These are phyloP conservation scores for Cryptosporidium canis DNA, from an alignment of 169 alveolate species.

Conservation along the genomic window DNA sequence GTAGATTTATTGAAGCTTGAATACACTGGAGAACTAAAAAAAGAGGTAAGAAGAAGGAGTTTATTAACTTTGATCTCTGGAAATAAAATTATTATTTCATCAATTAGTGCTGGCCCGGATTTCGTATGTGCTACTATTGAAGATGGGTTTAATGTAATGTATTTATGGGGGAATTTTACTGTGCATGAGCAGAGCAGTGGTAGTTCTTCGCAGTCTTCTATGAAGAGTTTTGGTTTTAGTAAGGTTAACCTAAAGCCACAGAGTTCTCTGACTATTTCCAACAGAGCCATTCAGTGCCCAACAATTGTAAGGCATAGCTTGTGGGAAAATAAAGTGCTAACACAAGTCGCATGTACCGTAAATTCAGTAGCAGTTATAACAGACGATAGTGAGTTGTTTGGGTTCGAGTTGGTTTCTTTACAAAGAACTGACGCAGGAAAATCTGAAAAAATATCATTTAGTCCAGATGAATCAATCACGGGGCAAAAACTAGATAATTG, in stretches of 20 bases:
- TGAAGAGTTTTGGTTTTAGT: constrained; percentile 10
- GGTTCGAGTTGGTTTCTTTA: constrained; percentile 41
- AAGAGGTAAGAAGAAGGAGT: constrained; percentile 69
- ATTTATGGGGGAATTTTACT: constrained; percentile 64
- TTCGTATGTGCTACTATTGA: constrained; percentile 65
- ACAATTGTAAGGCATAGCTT: constrained; percentile 59
- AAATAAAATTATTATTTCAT: constrained; percentile 43
- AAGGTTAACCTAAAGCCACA: constrained; percentile 45
- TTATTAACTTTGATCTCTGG: constrained; percentile 43
- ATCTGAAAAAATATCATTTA: constrained; percentile 15
- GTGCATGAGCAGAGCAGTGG: constrained; percentile 30
- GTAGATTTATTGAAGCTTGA: constrained; percentile 38
- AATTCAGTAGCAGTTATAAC: constrained; percentile 70
- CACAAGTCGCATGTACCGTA: constrained; percentile 64
- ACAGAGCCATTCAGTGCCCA: constrained; percentile 68
- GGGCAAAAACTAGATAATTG: constrained; percentile 17
- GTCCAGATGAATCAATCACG: neutral
- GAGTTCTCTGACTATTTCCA: neutral
- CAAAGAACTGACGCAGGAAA: constrained; percentile 60
- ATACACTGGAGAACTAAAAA: constrained; percentile 29
- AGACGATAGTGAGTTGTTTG: constrained; percentile 64
- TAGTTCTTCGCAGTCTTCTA: constrained; percentile 2
- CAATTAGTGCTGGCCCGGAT: constrained; percentile 72
- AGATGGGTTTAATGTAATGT: constrained; percentile 68
- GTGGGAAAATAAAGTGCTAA: constrained; percentile 65